Evolutionary conservation across 805 yeast species (phyloP).

Genomic region (Myxozyma melibiosi): DNA sequence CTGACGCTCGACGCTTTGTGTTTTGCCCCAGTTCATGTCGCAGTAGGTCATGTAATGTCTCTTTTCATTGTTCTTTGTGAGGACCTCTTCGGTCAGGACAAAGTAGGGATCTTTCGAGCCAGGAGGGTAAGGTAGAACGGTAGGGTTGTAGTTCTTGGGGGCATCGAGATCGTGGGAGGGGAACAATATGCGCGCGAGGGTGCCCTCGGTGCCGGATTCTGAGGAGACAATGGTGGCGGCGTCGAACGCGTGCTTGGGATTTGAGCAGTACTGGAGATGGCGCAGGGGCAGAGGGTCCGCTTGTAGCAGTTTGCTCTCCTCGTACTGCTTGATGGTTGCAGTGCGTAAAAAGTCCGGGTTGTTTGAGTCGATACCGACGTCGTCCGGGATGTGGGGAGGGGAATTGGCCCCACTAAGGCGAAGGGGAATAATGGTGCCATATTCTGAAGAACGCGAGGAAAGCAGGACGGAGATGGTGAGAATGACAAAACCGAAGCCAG

Average conservation of each 20-base stretch:
- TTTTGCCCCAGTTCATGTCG: conserved; percentile 20
- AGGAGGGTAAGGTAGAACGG: conserved; percentile 19
- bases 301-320: neutral
- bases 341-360: neutral
- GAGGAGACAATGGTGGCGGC: conserved; percentile 7
- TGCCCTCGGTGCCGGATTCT: conserved; percentile 15
- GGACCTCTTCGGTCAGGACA: conserved; percentile 1
- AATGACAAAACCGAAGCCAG: neutral
- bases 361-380: neutral
- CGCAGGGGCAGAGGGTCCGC: conserved; percentile 2
- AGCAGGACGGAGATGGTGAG: neutral
- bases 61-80: neutral
- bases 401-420: neutral
- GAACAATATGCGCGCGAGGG: conserved; percentile 10
- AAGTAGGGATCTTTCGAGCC: conserved; percentile 18
- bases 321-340: conserved; percentile 12
- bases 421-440: neutral
- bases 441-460: neutral
- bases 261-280: conserved; percentile 4
- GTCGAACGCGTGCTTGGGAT: neutral
- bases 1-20: conserved; percentile 4
- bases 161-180: neutral
- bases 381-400: neutral
- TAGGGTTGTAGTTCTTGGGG: conserved; percentile 17
- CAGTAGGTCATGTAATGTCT: conserved; percentile 18